Evolutionary conservation across 2,329 filamentous ascomycete species (phyloP).

Genomic region (Alternaria arbusti): DNA sequence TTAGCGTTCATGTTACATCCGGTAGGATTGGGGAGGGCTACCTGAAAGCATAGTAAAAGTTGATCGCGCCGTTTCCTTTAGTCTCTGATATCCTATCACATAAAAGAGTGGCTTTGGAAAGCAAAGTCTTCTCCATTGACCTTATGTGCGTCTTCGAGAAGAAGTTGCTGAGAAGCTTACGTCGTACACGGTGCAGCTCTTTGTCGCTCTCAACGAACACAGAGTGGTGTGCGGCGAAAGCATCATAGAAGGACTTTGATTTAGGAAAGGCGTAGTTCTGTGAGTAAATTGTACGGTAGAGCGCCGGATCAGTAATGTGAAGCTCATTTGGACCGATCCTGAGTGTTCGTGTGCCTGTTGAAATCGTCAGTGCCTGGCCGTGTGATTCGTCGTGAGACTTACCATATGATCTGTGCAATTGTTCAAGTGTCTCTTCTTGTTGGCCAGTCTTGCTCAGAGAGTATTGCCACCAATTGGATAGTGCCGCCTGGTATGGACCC

Average conservation of each 20-base stretch:
- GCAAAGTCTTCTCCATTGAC: background rate
- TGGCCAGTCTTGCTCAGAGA: background rate
- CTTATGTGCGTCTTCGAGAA: background rate
- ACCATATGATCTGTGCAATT: background rate
- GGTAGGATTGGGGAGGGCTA: background rate
- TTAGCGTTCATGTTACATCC: background rate
- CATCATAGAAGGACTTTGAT: background rate
- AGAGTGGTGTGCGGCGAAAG: background rate
- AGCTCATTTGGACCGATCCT: background rate
- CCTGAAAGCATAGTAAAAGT: background rate
- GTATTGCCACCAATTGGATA: background rate
- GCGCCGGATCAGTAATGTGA: background rate
- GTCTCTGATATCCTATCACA: background rate
- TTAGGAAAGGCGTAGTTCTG: background rate
- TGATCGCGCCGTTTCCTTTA: background rate
- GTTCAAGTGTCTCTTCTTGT: background rate
- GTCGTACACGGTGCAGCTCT: background rate
- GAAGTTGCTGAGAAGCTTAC: background rate
- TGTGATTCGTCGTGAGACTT: background rate
- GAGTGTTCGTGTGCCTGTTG: background rate
- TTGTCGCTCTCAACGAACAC: background rate
- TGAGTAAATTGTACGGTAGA: background rate
- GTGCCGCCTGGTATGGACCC: background rate
- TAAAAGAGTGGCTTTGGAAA: background rate
- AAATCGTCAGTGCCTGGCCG: background rate